Percentiles rank a stretch among this genome's conserved stretches.
Conservation (phyloP, 805 yeast species). For the Kodamaea laetipori region DNA sequence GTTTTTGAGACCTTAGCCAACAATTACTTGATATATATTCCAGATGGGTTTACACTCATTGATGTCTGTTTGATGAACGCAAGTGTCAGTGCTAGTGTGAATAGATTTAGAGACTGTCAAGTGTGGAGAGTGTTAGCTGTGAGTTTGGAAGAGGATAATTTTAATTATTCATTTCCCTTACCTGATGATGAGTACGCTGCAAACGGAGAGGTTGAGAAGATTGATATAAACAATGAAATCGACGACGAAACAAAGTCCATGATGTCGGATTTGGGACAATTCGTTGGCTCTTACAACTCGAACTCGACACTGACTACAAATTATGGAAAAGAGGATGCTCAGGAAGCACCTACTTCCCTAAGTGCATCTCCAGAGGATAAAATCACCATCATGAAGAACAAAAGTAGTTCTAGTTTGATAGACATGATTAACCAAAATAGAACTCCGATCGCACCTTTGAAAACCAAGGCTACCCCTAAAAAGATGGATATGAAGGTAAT, state of each 20-base stretch:
- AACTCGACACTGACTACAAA: conserved; percentile 44
- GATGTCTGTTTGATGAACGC: conserved; percentile 64
- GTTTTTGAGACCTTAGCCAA: conserved; percentile 51
- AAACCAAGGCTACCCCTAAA: conserved; percentile 2
- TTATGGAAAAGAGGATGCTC: conserved; percentile 27
- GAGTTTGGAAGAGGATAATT: conserved; percentile 40
- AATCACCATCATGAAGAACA: conserved; percentile 13
- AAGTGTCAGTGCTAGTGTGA: conserved; percentile 53
- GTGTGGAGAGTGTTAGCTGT: conserved; percentile 62
- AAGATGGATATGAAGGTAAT: conserved; percentile 3
- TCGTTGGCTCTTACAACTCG: conserved; percentile 45
- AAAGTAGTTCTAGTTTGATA: conserved; percentile 23
- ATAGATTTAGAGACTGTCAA: conserved; percentile 56
- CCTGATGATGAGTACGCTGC: conserved; percentile 11
- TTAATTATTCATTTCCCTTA: not conserved
- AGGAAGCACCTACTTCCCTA: conserved; percentile 1
- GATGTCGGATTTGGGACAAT: conserved; percentile 40
- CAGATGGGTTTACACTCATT: conserved; percentile 50
- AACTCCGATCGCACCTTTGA: conserved; percentile 9
- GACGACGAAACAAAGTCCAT: conserved; percentile 28
- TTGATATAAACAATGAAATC: conserved; percentile 17
- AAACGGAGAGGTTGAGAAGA: conserved; percentile 6
- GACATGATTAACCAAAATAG: conserved; percentile 26
- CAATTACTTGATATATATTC: conserved; percentile 49
- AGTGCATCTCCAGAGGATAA: conserved; percentile 17